Conservation (phyloP, 495 filamentous ascomycete genomes). For the Penicillium pulvis region DNA sequence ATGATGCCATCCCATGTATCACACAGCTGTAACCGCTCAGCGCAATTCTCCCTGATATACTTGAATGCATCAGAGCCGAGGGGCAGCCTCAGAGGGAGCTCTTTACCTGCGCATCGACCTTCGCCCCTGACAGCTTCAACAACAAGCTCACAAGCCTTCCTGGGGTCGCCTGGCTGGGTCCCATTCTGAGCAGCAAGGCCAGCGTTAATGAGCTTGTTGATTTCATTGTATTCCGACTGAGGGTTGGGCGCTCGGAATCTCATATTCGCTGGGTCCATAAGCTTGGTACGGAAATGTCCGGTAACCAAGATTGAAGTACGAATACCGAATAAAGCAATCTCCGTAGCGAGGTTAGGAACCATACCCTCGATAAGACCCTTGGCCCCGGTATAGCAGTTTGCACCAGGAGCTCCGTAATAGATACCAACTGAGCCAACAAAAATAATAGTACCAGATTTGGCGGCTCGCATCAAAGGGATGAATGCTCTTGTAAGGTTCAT, state of each 20-base stretch:
- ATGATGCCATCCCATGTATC: not conserved
- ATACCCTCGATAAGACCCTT: not conserved
- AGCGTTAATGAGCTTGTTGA: not conserved
- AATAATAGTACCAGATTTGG: conserved; percentile 41
- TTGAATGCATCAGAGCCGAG: not conserved
- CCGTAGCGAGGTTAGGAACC: not conserved
- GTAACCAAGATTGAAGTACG: not conserved
- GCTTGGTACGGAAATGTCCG: not conserved
- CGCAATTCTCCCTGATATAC: not conserved
- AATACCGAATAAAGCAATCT: not conserved
- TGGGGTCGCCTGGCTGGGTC: not conserved
- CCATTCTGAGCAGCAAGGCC: not conserved
- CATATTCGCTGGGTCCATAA: not conserved
- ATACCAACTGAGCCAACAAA: conserved; percentile 17
- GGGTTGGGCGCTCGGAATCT: not conserved
- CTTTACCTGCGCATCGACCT: not conserved
- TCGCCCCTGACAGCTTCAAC: not conserved
- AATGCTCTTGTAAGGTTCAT: conserved; percentile 48
- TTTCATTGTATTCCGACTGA: not conserved
- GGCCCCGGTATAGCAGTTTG: not conserved
- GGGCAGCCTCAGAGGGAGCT: not conserved
- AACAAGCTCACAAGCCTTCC: not conserved
- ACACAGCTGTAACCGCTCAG: not conserved
- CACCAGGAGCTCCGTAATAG: not conserved
- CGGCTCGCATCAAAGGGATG: conserved; percentile 48